phyloP scores from a whole-genome alignment of 2,329 filamentous ascomycete species.

The Hypoxylon sp. region DNA sequence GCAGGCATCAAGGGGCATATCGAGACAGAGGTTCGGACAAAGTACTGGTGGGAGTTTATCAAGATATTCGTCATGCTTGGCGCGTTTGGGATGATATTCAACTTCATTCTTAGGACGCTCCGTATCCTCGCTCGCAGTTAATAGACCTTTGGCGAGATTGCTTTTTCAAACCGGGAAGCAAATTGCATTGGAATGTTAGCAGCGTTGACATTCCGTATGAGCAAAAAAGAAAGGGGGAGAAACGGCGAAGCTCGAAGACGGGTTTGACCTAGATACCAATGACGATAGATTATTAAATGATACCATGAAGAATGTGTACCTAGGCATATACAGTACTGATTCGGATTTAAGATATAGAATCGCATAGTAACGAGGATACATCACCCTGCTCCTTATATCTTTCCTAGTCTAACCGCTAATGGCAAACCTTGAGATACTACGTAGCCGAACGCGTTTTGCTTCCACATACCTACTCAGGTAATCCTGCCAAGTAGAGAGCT shows the following conservation, averaged over 20 bases:
- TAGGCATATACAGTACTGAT: constrained; percentile 21
- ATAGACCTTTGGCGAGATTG: neutral
- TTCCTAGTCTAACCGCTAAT: neutral
- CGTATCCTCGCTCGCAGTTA: constrained; percentile 31
- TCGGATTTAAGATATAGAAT: constrained; percentile 10
- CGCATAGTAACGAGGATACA: constrained; percentile 13
- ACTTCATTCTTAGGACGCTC: constrained; percentile 51
- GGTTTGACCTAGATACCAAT: constrained; percentile 14
- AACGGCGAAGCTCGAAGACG: constrained; percentile 1
- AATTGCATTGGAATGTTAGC: neutral
- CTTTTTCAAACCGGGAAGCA: neutral
- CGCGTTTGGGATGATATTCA: constrained; percentile 60
- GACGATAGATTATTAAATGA: constrained; percentile 23
- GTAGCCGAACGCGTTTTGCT: neutral
- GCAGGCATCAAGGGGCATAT: constrained; percentile 64
- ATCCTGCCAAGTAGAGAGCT: neutral
- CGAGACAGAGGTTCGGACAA: constrained; percentile 71
- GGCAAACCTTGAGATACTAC: neutral
- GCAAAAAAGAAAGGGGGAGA: neutral
- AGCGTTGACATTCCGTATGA: neutral
- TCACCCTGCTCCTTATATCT: constrained; percentile 14
- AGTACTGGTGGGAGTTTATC: constrained; percentile 68
- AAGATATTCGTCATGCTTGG: constrained; percentile 68
- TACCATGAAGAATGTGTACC: constrained; percentile 30
- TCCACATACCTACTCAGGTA: neutral